phyloP scores from a whole-genome alignment of 78 protist species.

The Dictyostelium citrinum region DNA sequence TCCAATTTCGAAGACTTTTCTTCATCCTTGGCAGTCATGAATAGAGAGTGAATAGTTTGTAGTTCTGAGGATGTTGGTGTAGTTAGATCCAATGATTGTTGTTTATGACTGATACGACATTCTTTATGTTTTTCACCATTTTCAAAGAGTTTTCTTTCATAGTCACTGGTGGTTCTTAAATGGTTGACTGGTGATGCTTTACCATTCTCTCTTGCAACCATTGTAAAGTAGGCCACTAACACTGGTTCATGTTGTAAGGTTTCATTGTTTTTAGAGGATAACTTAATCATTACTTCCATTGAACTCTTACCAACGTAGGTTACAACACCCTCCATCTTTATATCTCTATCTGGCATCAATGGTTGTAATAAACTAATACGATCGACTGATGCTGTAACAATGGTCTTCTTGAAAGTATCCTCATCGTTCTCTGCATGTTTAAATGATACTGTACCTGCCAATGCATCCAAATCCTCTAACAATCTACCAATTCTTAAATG shows the following conservation, averaged over 20 bases:
- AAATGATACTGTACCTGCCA: slow-evolving; percentile 78
- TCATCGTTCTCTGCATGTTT: slow-evolving; percentile 77
- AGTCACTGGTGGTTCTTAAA: not conserved
- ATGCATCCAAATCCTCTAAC: slow-evolving; percentile 76
- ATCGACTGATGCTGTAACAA: slow-evolving; percentile 79
- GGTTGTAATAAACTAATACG: slow-evolving; percentile 56
- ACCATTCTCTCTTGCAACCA: slow-evolving; percentile 73
- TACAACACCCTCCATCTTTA: slow-evolving; percentile 73
- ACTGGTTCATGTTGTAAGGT: slow-evolving; percentile 46
- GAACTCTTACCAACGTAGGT: slow-evolving; percentile 76
- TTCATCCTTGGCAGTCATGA: slow-evolving; percentile 10
- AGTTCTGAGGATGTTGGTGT: slow-evolving; percentile 55
- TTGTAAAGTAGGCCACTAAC: slow-evolving; percentile 68
- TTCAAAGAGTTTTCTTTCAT: slow-evolving; percentile 19
- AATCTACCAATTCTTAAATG: slow-evolving; percentile 71
- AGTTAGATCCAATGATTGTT: slow-evolving; percentile 17
- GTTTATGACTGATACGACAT: not conserved
- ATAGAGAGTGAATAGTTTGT: slow-evolving; percentile 51
- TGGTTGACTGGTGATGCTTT: slow-evolving; percentile 45
- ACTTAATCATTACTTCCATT: slow-evolving; percentile 64
- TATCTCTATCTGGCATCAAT: slow-evolving; percentile 59
- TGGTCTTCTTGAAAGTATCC: slow-evolving; percentile 24
- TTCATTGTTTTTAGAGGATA: slow-evolving; percentile 2
- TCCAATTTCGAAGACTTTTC: not conserved
- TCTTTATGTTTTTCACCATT: slow-evolving; percentile 55